These are phyloP conservation scores for Globisporangium heterothallicum DNA, from an alignment of 352 stramenopile species.

Conservation along the genomic window DNA sequence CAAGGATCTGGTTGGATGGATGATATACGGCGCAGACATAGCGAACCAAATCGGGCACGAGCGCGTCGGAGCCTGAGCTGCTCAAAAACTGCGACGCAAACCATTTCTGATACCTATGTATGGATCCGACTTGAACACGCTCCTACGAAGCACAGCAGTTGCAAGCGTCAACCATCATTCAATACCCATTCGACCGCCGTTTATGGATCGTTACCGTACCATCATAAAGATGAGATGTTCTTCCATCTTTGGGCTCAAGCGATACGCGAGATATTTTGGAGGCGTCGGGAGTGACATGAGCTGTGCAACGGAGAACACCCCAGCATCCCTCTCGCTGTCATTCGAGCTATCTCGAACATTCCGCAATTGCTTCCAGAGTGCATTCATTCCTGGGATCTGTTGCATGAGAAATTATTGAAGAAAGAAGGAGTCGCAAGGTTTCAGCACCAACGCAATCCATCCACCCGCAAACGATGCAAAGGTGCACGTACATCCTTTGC, in stretches of 20 bases:
- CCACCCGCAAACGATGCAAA: neutral
- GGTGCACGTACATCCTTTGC: constrained; percentile 57
- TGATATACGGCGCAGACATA: constrained; percentile 85
- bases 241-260: constrained; percentile 82
- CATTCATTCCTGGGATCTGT: constrained; percentile 73
- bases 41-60: constrained; percentile 76
- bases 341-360: constrained; percentile 45
- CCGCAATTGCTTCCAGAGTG: constrained; percentile 75
- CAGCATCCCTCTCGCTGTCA: constrained; percentile 44
- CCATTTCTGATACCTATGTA: constrained; percentile 85
- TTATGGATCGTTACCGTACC: no score
- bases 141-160: constrained; percentile 32
- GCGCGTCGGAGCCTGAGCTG: constrained; percentile 49
- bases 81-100: constrained; percentile 81
- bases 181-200: constrained; percentile 8
- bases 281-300: constrained; percentile 74
- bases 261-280: constrained; percentile 71
- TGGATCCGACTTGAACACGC: constrained; percentile 61
- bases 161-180: no score
- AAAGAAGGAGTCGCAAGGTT: neutral
- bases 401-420: neutral
- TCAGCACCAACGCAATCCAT: neutral
- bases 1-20: constrained; percentile 74
- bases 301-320: constrained; percentile 54
- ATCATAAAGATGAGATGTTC: constrained; percentile 86